Evolutionary conservation across 139 green algal genomes (phyloP), one percentile per base, ranked within the genome.

Genomic region (Yamagishiella unicocca): DNA sequence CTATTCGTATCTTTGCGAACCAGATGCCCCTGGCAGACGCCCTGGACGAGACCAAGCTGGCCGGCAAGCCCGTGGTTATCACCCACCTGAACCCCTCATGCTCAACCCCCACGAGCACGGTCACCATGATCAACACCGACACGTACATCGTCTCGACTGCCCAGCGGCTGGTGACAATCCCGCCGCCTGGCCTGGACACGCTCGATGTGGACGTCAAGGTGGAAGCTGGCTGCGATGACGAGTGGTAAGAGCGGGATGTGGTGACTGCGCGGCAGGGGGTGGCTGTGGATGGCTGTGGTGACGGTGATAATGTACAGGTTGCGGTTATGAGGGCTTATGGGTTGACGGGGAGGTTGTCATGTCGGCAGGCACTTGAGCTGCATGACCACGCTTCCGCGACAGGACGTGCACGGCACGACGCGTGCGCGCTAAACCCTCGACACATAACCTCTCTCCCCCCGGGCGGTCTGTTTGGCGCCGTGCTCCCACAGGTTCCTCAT

Each of bases 181-280:
- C 68, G 5, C 4, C n/a, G 0, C 31, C 67, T 0, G 67, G 67
- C 33, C 14, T 87, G 33, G 66, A n/a, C 22, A 43, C 45, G 14
- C 25, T 87, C 46, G 82, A 87, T 27, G 58, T 87, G 35, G 82
- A 87, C 19, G 67, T 87, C 35, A 29, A 12, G 5, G 33, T 33
- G 2, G 2, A 33, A 0, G 50, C 35, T 0, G 14, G 2, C 40
- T 87, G 82, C 82, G 21, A 79, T 58, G 82, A 80, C 67, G 29
- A 87, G 8, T 87, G 80, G 80, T 77, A n/a, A n/a, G n/a, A n/a
- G n/a, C n/a, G n/a, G n/a, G n/a, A n/a, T n/a, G n/a, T n/a, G n/a
- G n/a, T n/a, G n/a, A n/a, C n/a, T n/a, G n/a, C n/a, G n/a, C n/a
- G n/a, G n/a, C n/a, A n/a, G n/a, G n/a, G n/a, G n/a, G n/a, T n/a